Evolutionary conservation across 768 basidiomycete genomes (phyloP), one percentile per base, ranked within the genome.

Genomic region (Candolleomyces aberdarensis): DNA sequence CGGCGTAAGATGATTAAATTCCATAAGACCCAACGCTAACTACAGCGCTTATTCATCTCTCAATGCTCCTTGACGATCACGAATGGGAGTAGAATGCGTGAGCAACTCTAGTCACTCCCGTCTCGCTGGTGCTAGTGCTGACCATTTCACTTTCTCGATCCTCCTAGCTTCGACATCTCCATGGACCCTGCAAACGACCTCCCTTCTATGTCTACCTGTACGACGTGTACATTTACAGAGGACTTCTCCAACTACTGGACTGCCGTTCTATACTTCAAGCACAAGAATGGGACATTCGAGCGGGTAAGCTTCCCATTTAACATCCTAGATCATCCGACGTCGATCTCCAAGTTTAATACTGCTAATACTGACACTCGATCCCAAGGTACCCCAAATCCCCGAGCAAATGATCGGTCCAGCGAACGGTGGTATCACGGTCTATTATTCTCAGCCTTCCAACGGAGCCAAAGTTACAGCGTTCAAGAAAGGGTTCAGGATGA

Each of bases 241-340:
- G 67, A 68, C 40, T 63, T 65, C 20, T 65, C 64, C 17, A 67
- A 67, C 44, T 67, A 67, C 32, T 67, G 66, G 66, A 68, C 67
- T 11, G 67, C 67, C 14, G 67, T 64, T 50, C 61, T 65, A n/a
- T 67, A 64, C 59, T 65, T 67, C 59, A 59, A 62, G 41, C 63
- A 67, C 52, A 53, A 56, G n/a, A 68, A 66, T 47, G 67, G 67
- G 15, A 62, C 64, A 10, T 67, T 63, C 54, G 64, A 65, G 39
- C 55, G 62, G 11, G 66, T 66, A 26, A 10, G 63, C 26, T 41
- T 8, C 36, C 19, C 13, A 47, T 22, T 20, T 11, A 31, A 31
- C 36, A 36, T 8, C 36, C 36, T 36, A 36, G 2, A 0, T 19
- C n/a, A 40, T 11, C 20, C 7, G 26, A 46, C 46, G n/a, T n/a